Evolutionary conservation across 2,329 filamentous ascomycete species (phyloP).

Genomic region (Fusarium longipes): DNA sequence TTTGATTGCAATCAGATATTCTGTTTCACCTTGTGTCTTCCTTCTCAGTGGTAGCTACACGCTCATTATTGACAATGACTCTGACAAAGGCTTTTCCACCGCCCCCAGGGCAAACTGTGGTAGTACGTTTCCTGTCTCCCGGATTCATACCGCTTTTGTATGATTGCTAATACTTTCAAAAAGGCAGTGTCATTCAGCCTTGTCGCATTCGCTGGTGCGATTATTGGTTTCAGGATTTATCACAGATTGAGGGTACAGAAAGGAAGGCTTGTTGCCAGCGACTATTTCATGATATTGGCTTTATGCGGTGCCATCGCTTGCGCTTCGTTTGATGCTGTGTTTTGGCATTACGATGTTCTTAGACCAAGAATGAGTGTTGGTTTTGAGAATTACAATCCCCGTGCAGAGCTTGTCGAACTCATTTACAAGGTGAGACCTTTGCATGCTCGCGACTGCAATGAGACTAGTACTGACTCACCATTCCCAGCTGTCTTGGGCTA

Average conservation of each 20-base stretch:
- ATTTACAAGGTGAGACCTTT: conserved; percentile 24
- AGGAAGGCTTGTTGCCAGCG: conserved; percentile 12
- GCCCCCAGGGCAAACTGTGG: conserved; percentile 15
- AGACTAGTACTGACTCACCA: neutral
- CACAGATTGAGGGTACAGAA: conserved; percentile 22
- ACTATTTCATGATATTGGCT: conserved; percentile 26
- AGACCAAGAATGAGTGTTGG: conserved; percentile 25
- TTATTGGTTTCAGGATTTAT: conserved; percentile 21
- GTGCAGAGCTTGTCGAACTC: conserved; percentile 23
- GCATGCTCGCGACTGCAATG: rapidly evolving
- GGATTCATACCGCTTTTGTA: neutral
- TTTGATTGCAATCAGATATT: neutral
- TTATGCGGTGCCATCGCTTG: conserved; percentile 22
- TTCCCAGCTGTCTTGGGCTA: conserved; percentile 30
- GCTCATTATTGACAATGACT: conserved; percentile 20
- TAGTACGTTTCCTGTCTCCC: conserved; percentile 12
- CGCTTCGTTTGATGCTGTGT: conserved; percentile 21
- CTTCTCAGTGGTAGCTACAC: conserved; percentile 7
- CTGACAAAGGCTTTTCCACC: conserved; percentile 26
- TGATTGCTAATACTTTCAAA: neutral
- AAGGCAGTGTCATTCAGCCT: conserved; percentile 24
- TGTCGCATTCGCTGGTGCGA: conserved; percentile 5
- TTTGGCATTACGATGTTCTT: conserved; percentile 17
- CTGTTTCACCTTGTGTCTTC: conserved; percentile 19
- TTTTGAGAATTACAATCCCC: conserved; percentile 16